Evolutionary conservation across 805 yeast species (phyloP), one percentile per base, ranked within the genome.

Genomic region (Saturnispora zaruensis): DNA sequence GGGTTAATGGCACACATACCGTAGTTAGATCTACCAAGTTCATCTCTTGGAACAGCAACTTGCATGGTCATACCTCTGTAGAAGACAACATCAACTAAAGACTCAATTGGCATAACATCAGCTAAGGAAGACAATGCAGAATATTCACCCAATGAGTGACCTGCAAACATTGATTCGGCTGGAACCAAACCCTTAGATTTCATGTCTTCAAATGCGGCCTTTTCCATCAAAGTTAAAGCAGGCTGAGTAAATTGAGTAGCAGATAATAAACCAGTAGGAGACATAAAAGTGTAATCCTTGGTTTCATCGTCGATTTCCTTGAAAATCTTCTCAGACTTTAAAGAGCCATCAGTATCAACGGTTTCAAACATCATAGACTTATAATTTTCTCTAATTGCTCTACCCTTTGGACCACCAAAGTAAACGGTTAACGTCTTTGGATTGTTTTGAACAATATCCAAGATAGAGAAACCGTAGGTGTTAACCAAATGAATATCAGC

Each of bases 51-150:
- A 58, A 93, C 99, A 44, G 99, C 99, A 57, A 93, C 99, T 76
- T 93, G 99, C 99, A 93, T 93, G 45, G 99, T 95, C 98, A 93
- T 93, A 79, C 99, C 99, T 77, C 99, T 84, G 79, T 93, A 95
- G 79, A 93, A 93, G 49, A 91, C 98, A 68, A 91, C 95, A 69
- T 91, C 98, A 55, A 91, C 97, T 59, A 91, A 77, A 5, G 95
- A 85, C 74, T 93, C 99, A 61, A 93, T 89, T 45, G 98, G 96
- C 98, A 93, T 91, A 52, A 95, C 97, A 67, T 93, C 96, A 49
- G 96, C 99, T 63, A 93, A 76, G 25, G 99, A 89, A 16, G 98
- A 88, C 64, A 93, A 78, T 14, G 99, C 98, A 59, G 97, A 93
- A 69, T 93, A 93, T 72, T 93, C 99, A 75, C 99, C 99, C 61